Conservation (phyloP, 257 asterid genomes). For the Osmanthus fragrans region DNA sequence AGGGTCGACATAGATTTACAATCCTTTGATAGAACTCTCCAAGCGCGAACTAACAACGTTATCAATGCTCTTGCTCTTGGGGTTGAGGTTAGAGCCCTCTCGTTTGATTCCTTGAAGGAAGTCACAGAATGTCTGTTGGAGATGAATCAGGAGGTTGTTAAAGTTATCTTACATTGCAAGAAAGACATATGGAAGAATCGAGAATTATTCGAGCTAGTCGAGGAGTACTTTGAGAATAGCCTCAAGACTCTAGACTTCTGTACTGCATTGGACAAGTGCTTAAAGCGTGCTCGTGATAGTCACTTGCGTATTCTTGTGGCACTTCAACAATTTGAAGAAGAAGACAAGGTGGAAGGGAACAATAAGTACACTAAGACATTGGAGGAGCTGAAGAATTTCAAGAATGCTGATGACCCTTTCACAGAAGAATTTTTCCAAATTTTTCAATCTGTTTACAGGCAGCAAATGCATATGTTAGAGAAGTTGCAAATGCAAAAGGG, state of each 20-base stretch:
- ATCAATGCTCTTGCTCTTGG: conserved; percentile 74
- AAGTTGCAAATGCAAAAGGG: conserved; percentile 66
- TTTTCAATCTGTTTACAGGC: conserved; percentile 69
- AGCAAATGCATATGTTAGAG: conserved; percentile 83
- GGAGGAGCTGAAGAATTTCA: conserved; percentile 68
- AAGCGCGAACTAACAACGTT: conserved; percentile 59
- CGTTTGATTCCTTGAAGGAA: conserved; percentile 78
- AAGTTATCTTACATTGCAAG: conserved; percentile 85
- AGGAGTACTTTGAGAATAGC: conserved; percentile 82
- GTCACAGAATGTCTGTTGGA: conserved; percentile 83
- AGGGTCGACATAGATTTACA: conserved; percentile 62
- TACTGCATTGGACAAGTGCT: conserved; percentile 67
- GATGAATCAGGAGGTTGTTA: conserved; percentile 86
- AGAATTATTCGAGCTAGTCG: conserved; percentile 75
- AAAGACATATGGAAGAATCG: conserved; percentile 87
- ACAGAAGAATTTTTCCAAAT: conserved; percentile 74
- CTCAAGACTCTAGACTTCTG: conserved; percentile 73
- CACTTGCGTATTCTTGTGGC: conserved; percentile 73
- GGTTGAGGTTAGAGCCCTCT: conserved; percentile 78
- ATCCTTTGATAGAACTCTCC: conserved; percentile 67
- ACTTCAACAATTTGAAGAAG: conserved; percentile 71
- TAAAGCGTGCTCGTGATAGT: conserved; percentile 63
- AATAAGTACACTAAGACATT: conserved; percentile 50
- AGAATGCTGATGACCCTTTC: conserved; percentile 76
- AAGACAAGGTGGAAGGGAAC: conserved; percentile 45